These are phyloP conservation scores for Venturia pyrina DNA, from an alignment of 2,329 filamentous ascomycete species.

Conservation along the genomic window DNA sequence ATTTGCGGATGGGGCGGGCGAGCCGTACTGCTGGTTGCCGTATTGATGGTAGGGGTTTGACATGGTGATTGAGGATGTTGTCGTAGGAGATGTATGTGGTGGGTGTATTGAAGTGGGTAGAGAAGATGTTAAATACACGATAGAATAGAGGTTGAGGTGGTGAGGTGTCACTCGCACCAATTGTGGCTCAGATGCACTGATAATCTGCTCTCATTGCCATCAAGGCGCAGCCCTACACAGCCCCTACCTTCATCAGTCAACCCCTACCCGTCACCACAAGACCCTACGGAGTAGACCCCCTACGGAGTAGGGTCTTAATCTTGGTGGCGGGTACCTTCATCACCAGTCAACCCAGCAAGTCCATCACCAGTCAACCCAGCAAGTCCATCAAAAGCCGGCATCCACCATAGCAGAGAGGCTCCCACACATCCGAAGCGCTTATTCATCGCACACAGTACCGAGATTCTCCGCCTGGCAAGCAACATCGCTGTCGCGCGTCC, in stretches of 20 bases:
- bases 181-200: background rate
- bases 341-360: no score
- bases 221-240: background rate
- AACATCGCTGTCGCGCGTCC: background rate
- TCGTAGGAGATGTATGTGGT: background rate
- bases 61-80: slow-evolving; percentile 25
- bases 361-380: background rate
- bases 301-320: no score
- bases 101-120: background rate
- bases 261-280: no score
- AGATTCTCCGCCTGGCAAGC: background rate
- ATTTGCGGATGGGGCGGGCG: slow-evolving; percentile 17
- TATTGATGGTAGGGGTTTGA: slow-evolving; percentile 43
- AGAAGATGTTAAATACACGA: background rate
- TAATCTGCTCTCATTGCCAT: background rate
- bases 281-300: no score
- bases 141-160: background rate
- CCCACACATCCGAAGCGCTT: background rate
- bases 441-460: no score
- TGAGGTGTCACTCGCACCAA: background rate
- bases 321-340: no score
- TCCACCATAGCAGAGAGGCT: background rate
- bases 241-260: background rate
- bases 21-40: slow-evolving; percentile 19
- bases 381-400: background rate